phyloP scores from a whole-genome alignment of 1,284 basidiomycete species.

The Hymenochaete sp. region DNA sequence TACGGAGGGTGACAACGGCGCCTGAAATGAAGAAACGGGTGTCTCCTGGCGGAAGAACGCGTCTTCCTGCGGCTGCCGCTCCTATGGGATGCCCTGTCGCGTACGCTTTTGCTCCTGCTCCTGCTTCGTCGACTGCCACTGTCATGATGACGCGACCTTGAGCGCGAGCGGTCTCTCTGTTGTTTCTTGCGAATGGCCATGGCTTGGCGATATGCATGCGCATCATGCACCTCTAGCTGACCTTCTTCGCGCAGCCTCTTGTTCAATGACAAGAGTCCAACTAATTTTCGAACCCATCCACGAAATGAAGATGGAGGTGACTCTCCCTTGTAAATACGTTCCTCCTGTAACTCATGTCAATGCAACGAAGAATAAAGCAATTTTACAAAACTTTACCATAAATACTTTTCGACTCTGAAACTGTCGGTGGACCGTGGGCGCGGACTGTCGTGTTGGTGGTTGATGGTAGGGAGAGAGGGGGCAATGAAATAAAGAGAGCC shows the following conservation, averaged over 20 bases:
- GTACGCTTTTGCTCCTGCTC: neutral
- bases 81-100: constrained; percentile 1
- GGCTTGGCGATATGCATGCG: constrained; percentile 8
- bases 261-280: constrained; percentile 13
- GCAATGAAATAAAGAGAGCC: too few species aligned
- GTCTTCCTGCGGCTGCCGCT: neutral
- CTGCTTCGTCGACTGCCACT: too few species aligned
- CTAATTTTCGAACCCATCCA: constrained; percentile 15
- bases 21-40: constrained; percentile 14
- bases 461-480: neutral
- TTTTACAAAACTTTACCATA: neutral
- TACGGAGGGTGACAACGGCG: constrained; percentile 15
- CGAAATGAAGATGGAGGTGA: constrained; percentile 13
- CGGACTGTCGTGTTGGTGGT: neutral
- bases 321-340: constrained; percentile 3
- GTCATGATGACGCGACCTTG: neutral
- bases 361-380: neutral
- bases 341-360: neutral
- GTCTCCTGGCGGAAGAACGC: neutral
- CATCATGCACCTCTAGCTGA: constrained; percentile 14
- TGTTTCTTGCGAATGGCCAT: neutral
- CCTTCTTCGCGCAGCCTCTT: neutral
- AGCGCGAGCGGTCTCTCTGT: constrained; percentile 1
- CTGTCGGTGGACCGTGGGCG: too few species aligned
- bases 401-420: neutral